These are phyloP conservation scores for Cerrena zonata DNA, from an alignment of 1,284 basidiomycete genomes.

Conservation along the genomic window DNA sequence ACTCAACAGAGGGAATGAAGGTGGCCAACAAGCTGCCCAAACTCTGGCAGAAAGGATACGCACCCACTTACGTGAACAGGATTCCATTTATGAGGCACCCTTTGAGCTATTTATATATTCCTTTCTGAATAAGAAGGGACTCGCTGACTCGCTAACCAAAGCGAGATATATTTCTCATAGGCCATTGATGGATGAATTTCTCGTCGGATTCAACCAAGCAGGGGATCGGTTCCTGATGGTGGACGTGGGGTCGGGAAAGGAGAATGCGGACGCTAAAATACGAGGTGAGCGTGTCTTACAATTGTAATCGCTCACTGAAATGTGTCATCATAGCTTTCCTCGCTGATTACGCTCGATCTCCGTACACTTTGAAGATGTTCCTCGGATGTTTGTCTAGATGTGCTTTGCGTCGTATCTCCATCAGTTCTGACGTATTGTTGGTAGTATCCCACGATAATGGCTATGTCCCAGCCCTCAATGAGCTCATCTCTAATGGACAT, in stretches of 20 bases:
- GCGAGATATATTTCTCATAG: conserved; percentile 40
- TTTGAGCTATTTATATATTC: conserved; percentile 56
- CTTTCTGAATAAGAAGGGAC: conserved; percentile 57
- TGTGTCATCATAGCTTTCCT: conserved; percentile 39
- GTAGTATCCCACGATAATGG: conserved; percentile 68
- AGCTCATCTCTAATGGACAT: conserved; percentile 58
- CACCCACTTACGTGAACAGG: conserved; percentile 36
- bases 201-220: conserved; percentile 61
- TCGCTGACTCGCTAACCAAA: conserved; percentile 45
- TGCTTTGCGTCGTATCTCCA: not conserved
- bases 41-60: conserved; percentile 43
- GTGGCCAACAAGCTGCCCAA: conserved; percentile 51
- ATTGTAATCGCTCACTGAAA: not conserved
- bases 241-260: conserved; percentile 67
- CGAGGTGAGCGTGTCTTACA: conserved; percentile 40
- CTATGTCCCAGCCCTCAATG: conserved; percentile 57
- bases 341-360: conserved; percentile 53
- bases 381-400: conserved; percentile 47
- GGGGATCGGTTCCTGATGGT: conserved; percentile 59
- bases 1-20: conserved; percentile 47
- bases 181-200: conserved; percentile 52
- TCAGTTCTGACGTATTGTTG: not conserved
- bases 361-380: conserved; percentile 56
- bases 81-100: conserved; percentile 11
- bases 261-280: conserved; percentile 68